Evolutionary conservation across 495 filamentous ascomycete species (phyloP).

Genomic region (Astrothelium subdiscretum): DNA sequence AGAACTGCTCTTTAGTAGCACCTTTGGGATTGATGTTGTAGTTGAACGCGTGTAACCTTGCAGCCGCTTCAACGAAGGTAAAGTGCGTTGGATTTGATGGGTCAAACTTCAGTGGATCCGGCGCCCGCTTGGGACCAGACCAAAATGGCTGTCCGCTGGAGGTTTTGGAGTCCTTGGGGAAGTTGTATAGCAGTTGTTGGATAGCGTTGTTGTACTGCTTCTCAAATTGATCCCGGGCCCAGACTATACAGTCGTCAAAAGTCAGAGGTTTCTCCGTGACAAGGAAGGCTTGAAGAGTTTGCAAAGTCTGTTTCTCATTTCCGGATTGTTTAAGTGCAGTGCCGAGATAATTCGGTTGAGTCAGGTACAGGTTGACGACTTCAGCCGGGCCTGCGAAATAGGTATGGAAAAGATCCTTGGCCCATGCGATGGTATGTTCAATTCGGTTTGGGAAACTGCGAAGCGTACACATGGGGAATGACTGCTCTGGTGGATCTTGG

Average conservation of each 20-base stretch:
- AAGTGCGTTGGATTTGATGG: constrained; percentile 72
- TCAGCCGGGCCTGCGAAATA: constrained; percentile 91
- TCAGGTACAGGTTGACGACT: constrained; percentile 88
- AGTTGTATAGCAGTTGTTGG: constrained; percentile 92
- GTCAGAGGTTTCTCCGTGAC: constrained; percentile 83
- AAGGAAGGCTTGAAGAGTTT: constrained; percentile 82
- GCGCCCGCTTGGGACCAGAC: constrained; percentile 97
- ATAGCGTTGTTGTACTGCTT: constrained; percentile 96
- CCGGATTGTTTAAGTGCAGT: constrained; percentile 85
- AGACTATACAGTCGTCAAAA: constrained; percentile 91
- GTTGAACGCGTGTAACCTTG: constrained; percentile 95
- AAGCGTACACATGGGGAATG: constrained; percentile 97
- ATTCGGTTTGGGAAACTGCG: constrained; percentile 98
- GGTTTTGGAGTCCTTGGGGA: constrained; percentile 85
- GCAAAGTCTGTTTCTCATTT: constrained; percentile 90
- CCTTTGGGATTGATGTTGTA: constrained; percentile 82
- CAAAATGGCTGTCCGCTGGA: constrained; percentile 87
- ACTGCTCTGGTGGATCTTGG: constrained; percentile 95
- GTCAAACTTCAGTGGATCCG: constrained; percentile 83
- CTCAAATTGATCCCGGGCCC: constrained; percentile 90
- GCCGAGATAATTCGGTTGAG: constrained; percentile 82
- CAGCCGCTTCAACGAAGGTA: constrained; percentile 73
- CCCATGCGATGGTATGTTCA: constrained; percentile 98
- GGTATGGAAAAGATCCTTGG: constrained; percentile 84
- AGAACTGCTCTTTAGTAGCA: constrained; percentile 54